phyloP scores from a whole-genome alignment of 2,329 filamentous ascomycete genomes.

The Botryotinia globosa region DNA sequence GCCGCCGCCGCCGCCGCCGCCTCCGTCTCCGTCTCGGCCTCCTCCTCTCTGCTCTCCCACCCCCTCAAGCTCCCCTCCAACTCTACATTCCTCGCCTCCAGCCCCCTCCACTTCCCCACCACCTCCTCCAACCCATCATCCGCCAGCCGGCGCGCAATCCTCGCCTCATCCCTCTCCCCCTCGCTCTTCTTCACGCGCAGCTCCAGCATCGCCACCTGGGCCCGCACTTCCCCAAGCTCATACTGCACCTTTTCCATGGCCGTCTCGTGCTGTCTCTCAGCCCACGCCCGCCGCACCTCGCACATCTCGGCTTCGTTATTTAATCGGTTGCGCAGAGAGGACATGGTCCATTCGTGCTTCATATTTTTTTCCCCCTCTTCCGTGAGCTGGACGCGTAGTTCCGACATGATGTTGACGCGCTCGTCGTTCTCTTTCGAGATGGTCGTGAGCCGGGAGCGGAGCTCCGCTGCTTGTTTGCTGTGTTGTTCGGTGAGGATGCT shows the following conservation, averaged over 20 bases:
- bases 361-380: background rate
- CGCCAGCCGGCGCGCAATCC: background rate
- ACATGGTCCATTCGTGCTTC: background rate
- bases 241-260: background rate
- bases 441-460: background rate
- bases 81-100: background rate
- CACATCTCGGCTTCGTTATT: background rate
- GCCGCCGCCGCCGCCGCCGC: accelerated
- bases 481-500: background rate
- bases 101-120: background rate
- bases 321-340: background rate
- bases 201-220: background rate
- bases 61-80: background rate
- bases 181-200: accelerated
- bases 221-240: accelerated
- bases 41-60: background rate
- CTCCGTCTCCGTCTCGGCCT: background rate
- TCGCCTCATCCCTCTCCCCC: background rate
- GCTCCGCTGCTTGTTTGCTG: background rate
- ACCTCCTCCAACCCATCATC: background rate
- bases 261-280: accelerated
- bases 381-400: background rate
- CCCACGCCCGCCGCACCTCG: background rate
- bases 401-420: background rate
- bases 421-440: background rate